Evolutionary conservation across 202 grass and related monocot species (phyloP), one percentile per base, ranked within the genome.

Genomic region (Setaria italica): DNA sequence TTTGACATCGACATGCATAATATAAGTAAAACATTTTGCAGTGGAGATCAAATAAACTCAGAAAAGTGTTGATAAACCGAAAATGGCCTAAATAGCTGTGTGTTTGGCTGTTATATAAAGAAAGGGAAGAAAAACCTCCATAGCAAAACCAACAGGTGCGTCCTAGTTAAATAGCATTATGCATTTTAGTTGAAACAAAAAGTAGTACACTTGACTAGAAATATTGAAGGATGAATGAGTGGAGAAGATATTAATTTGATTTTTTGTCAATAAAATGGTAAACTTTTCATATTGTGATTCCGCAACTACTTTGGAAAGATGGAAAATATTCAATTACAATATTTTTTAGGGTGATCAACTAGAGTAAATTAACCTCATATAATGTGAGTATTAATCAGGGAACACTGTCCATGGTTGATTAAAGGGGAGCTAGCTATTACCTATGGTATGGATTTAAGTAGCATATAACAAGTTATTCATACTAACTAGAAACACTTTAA

Each of bases 401-500:
- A 29, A 25, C 19, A 5, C 11, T 60, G 8, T 62, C 35, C 34
- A 43, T 59, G 42, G 20, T 60, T 35, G 45, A 59, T 30, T 32
- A 21, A 50, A 45, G 57, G 41, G 21, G 43, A 25, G 25, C 25
- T 25, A 59, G 35, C 1, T 65, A 67, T 67, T 67, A 67, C 15
- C 15, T 67, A 1, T 19, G 14, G 33, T 41, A 41, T 19, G 64
- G 33, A 9, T 37, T 66, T 15, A 37, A 42, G 20, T 62, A 78
- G 56, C n/a, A 43, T 19, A 62, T 62, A 46, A 20, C 39, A 63
- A 57, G 58, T 9, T 21, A 46, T 62, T 63, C 41, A 46, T 78
- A 16, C 41, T 63, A 63, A 63, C 5, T 78, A 48, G 41, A 45
- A 63, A 14, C 35, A 70, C 67, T 79, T 56, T 75, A 41, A 41